Evolutionary conservation across 805 yeast species (phyloP), one percentile per base, ranked within the genome.

Genomic region (Ogataea ganodermae): DNA sequence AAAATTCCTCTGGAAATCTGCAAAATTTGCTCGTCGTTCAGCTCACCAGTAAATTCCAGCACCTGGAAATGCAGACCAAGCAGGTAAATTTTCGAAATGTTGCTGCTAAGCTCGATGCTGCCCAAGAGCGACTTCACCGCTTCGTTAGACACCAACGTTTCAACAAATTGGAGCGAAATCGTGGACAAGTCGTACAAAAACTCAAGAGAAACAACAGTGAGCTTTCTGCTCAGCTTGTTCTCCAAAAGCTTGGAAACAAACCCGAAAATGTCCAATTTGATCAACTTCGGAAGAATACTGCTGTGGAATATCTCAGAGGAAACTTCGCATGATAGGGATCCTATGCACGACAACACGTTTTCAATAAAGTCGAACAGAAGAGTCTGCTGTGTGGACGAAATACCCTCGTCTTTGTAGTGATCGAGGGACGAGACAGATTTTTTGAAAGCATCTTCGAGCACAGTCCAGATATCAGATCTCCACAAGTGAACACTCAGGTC

Each of bases 391-490:
- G 50, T 52, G 46, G 40, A 57, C 52, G 44, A 62, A 31, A 46
- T 56, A 2, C 47, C 53, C 9, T 57, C 54, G 23, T 63, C 65
- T 30, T 58, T 62, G 46, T 78, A 59, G 50, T 70, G 74, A 20
- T 69, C 63, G 36, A 84, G 70, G 0, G 89, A 79, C 0, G 61
- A 63, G 30, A 71, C 62, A 20, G 82, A 74, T 51, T 83, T 83
- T 0, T 63, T 62, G 36, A 88, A 67, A 2, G 83, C 78, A 4
- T 63, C 53, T 39, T 74, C 78, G 33, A 89, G 73, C 22, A 78
- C 68, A 0, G 77, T 72, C 86, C 96, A 84, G 35, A 92, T 80
- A 51, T 86, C 81, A 14, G 81, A 80, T 61, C 97, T 79, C 87
- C 95, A 86, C 45, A 87, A 64, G 63, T 79, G 80, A 17, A 80